Evolutionary conservation across 1,139 yeast genomes (phyloP).

Genomic region (Blastobotrys persicus): DNA sequence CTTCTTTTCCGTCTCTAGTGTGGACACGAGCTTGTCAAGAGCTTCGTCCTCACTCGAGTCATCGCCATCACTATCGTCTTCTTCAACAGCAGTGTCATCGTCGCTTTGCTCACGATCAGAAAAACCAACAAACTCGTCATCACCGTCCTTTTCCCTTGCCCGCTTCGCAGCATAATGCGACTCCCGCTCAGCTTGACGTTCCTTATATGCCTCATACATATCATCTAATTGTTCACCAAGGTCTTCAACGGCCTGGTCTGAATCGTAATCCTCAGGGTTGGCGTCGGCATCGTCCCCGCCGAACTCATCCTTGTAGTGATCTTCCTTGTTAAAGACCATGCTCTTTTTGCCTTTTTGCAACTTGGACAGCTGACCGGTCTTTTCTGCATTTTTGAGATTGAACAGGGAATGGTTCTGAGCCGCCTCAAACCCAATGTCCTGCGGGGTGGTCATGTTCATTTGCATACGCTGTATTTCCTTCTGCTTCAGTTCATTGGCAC

Average conservation of each 20-base stretch:
- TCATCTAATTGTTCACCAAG: conserved; percentile 77
- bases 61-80: conserved; percentile 26
- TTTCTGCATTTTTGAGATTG: conserved; percentile 77
- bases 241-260: conserved; percentile 63
- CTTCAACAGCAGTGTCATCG: conserved; percentile 38
- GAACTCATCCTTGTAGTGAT: conserved; percentile 41
- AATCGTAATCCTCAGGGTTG: conserved; percentile 42
- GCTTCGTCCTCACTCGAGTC: conserved; percentile 67
- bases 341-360: conserved; percentile 79
- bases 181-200: conserved; percentile 71
- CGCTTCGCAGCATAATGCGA: conserved; percentile 77
- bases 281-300: conserved; percentile 46
- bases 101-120: conserved; percentile 44
- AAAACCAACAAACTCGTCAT: conserved; percentile 82
- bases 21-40: conserved; percentile 59
- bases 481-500: conserved; percentile 77
- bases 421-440: conserved; percentile 91
- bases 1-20: conserved; percentile 47
- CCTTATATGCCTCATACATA: conserved; percentile 76
- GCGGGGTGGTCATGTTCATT: conserved; percentile 93
- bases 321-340: conserved; percentile 55
- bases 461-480: conserved; percentile 90
- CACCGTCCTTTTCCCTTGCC: conserved; percentile 64
- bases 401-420: conserved; percentile 85
- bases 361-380: conserved; percentile 74